Evolutionary conservation across 2,329 filamentous ascomycete genomes (phyloP).

Genomic region (Chaetothyriales sp.): DNA sequence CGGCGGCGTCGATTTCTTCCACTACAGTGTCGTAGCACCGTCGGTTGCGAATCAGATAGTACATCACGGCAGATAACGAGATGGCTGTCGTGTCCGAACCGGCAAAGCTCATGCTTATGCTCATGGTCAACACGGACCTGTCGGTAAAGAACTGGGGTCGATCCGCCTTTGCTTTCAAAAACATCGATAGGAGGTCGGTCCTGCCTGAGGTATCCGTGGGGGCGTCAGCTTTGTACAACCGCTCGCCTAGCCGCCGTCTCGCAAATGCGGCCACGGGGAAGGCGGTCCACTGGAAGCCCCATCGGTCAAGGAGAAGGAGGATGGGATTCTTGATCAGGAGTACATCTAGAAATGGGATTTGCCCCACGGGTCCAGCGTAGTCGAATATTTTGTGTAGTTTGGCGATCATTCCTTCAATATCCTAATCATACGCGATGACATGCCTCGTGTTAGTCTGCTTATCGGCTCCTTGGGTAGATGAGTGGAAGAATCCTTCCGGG

Average conservation of each 20-base stretch:
- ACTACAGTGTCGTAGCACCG: slow-evolving; percentile 13
- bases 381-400: slow-evolving; percentile 32
- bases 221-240: slow-evolving; percentile 25
- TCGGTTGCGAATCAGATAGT: slow-evolving; percentile 54
- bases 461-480: neutral
- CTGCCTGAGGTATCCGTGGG: slow-evolving; percentile 27
- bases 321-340: slow-evolving; percentile 17
- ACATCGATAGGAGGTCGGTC: slow-evolving; percentile 17
- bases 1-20: slow-evolving; percentile 13
- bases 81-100: slow-evolving; percentile 71
- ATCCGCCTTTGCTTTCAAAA: slow-evolving; percentile 15
- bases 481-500: neutral
- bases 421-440: slow-evolving; percentile 1
- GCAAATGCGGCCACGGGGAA: slow-evolving; percentile 63
- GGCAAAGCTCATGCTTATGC: slow-evolving; percentile 35
- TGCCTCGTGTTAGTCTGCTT: neutral
- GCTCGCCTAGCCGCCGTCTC: slow-evolving; percentile 49
- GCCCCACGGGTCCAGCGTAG: slow-evolving; percentile 46
- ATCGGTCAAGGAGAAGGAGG: slow-evolving; percentile 47
- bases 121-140: slow-evolving; percentile 19
- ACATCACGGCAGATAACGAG: slow-evolving; percentile 55
- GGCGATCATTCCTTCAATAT: slow-evolving; percentile 25
- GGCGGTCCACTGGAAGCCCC: slow-evolving; percentile 51
- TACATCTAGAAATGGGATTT: slow-evolving; percentile 17
- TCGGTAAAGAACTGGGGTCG: slow-evolving; percentile 20